phyloP scores from a whole-genome alignment of 2,329 filamentous ascomycete genomes.

The Emergomyces pasteurianus region DNA sequence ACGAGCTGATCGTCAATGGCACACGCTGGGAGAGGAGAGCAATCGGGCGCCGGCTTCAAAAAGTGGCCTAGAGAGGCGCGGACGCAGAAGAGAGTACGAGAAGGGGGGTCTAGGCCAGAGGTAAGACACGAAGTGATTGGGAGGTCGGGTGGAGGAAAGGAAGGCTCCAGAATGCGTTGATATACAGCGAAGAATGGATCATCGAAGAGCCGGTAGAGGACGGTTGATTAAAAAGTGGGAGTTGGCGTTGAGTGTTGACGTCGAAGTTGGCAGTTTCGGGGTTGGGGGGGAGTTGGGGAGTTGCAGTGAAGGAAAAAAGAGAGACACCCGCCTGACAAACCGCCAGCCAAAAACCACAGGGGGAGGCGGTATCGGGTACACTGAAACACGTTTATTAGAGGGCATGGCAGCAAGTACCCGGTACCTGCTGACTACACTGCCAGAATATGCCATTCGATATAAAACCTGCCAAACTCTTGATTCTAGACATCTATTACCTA shows the following conservation, averaged over 20 bases:
- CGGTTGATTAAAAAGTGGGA: not conserved
- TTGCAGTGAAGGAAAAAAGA: not conserved
- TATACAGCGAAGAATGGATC: constrained; percentile 4
- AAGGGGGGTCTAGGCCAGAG: not conserved
- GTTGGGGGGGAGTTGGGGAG: not conserved
- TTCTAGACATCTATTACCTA: too few species aligned
- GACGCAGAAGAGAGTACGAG: not conserved
- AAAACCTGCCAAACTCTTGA: too few species aligned
- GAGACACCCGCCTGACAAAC: constrained; percentile 2
- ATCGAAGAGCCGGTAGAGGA: constrained; percentile 5
- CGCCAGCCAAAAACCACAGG: not conserved
- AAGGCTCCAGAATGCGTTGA: not conserved
- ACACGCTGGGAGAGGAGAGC: not conserved
- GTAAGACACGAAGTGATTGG: not conserved
- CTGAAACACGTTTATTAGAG: too few species aligned
- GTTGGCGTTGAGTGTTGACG: constrained; percentile 4
- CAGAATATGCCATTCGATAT: too few species aligned
- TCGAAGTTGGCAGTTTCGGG: constrained; percentile 1
- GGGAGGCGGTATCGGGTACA: not conserved
- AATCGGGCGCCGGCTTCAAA: not conserved
- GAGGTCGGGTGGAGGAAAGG: not conserved
- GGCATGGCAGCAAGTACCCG: too few species aligned
- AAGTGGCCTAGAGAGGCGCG: not conserved
- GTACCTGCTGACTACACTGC: too few species aligned
- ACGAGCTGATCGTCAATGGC: not conserved